Evolutionary conservation across 78 protist species (phyloP), one percentile per base, ranked within the genome.

Genomic region (Dictyostelium capitatum): DNA sequence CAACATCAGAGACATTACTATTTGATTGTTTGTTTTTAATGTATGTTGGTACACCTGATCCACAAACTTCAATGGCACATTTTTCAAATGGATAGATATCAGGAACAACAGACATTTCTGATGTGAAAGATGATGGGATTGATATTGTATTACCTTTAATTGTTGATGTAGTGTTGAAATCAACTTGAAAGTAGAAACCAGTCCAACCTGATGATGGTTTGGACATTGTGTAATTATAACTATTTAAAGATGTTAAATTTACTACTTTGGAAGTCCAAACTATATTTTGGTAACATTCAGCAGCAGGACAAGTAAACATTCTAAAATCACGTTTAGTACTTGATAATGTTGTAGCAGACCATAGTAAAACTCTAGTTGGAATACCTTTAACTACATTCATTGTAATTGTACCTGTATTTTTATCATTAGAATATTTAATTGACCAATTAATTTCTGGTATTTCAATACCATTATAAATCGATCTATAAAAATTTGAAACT

Each of bases 381-480:
- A 17, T 11, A 37, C 70, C 80, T 2, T 59, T 32, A 9, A 28
- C 17, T 15, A 46, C 54, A 10, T n/a, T 20, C 37, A 56, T 15
- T 7, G 37, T 43, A n/a, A 75, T 51, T 4, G 92, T 85, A 30
- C 65, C 56, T 3, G 82, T 2, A 6, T 51, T 74, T 12, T 41
- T 51, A 32, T 85, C 80, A 19, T 20, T 6, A 8, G 81, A 69
- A 14, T 51, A 30, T 30, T 48, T 19, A 70, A 85, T 67, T 23
- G 92, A 53, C 92, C 92, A 85, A 4, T 72, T 53, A n/a, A 85
- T 53, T 10, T 59, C 32, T 41, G 92, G 92, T 3, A 47, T 30
- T 48, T 12, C 32, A 8, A n/a, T 41, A n/a, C 64, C 59, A 72
- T 43, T 23, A 17, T 19, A 19, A 17, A 85, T 6, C 17, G 25